Conservation (phyloP, 2,329 filamentous ascomycete species). For the Nothophoma quercina region DNA sequence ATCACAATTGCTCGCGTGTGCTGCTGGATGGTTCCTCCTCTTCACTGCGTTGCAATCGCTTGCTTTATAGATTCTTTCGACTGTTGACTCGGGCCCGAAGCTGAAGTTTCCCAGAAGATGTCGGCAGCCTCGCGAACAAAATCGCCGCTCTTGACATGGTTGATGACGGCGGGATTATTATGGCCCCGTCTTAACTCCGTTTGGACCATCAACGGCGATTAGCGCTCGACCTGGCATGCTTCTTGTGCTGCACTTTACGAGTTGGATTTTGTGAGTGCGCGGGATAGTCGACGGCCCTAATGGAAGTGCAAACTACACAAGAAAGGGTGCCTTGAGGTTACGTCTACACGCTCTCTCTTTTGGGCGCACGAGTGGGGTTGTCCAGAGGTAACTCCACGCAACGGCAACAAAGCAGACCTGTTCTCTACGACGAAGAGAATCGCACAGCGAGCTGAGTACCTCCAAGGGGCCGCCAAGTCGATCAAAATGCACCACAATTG, state of each 20-base stretch:
- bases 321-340: too few relatives aligned
- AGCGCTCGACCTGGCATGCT: not conserved
- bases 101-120: not conserved
- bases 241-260: not conserved
- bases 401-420: too few relatives aligned
- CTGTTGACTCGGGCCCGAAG: conserved; percentile 3
- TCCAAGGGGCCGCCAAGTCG: too few relatives aligned
- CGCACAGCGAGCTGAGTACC: too few relatives aligned
- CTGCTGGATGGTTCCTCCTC: not conserved
- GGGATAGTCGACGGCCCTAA: too few relatives aligned
- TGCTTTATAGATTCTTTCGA: not conserved
- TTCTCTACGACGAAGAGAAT: too few relatives aligned
- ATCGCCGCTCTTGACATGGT: not conserved
- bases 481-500: too few relatives aligned
- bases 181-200: conserved; percentile 1
- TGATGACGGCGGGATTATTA: not conserved
- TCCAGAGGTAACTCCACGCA: too few relatives aligned
- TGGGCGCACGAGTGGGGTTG: not conserved
- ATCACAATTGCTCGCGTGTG: not conserved
- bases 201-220: not conserved
- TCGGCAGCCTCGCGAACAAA: conserved; percentile 7
- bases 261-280: not conserved
- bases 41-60: not conserved
- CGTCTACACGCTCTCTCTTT: too few relatives aligned
- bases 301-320: too few relatives aligned